A percentile compares a stretch with the other conserved stretches of the same genome.
phyloP scores from a whole-genome alignment of 768 basidiomycete species.

The Trametes sanguinea region DNA sequence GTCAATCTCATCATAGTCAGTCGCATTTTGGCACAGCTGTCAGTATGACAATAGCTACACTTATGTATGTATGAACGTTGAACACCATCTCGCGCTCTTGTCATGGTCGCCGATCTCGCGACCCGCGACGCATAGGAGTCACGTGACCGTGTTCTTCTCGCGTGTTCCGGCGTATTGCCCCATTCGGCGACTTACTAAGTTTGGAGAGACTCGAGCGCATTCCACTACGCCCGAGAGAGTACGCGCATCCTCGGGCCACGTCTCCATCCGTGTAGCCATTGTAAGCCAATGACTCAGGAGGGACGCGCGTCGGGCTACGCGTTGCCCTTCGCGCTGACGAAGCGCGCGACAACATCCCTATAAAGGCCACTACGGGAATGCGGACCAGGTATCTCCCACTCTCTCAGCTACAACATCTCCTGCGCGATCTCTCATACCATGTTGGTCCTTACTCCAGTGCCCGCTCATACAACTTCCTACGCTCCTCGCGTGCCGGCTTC shows the following conservation, averaged over 20 bases:
- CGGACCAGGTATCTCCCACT: not conserved
- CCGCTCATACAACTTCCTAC: not conserved
- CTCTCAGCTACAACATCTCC: not conserved
- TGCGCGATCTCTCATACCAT: conserved; percentile 10
- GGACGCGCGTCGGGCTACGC: conserved; percentile 22
- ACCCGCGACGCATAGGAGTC: not conserved
- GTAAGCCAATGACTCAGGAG: conserved; percentile 11
- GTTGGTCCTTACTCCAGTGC: conserved; percentile 21
- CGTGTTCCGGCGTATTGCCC: conserved; percentile 2
- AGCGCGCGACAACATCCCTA: conserved; percentile 7
- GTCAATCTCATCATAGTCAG: no score
- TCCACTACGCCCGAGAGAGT: conserved; percentile 12
- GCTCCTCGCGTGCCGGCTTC: not conserved
- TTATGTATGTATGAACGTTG: no score
- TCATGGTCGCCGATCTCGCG: no score
- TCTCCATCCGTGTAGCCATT: not conserved
- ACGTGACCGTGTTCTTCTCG: conserved; percentile 17
- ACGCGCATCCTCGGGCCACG: conserved; percentile 5
- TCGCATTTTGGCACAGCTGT: no score
- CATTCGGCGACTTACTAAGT: conserved; percentile 2
- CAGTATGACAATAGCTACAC: no score
- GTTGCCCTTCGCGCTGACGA: conserved; percentile 18
- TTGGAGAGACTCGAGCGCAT: conserved; percentile 12
- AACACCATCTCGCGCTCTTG: no score
- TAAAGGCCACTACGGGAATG: conserved; percentile 3